These are phyloP conservation scores for Phytophthora cryptogea DNA, from an alignment of 352 stramenopile genomes.

Conservation along the genomic window DNA sequence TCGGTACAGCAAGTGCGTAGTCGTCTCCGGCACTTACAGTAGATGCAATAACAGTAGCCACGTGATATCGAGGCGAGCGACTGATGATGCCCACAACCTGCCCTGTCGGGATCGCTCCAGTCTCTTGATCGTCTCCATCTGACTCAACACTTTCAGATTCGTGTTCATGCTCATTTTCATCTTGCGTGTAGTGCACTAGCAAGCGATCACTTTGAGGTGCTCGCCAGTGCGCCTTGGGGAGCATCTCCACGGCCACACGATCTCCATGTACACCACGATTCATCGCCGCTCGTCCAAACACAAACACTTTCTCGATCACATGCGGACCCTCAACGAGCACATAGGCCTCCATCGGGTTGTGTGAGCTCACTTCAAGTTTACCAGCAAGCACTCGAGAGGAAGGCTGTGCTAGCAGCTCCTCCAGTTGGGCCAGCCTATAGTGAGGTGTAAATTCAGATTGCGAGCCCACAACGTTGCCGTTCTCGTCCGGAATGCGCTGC, in stretches of 20 bases:
- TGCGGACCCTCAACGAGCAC: slow-evolving; percentile 56
- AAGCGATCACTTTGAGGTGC: slow-evolving; percentile 61
- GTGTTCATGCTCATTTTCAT: slow-evolving; percentile 44
- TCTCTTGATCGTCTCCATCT: slow-evolving; percentile 10
- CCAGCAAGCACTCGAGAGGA: slow-evolving; percentile 44
- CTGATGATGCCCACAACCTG: slow-evolving; percentile 88
- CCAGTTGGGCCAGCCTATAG: slow-evolving; percentile 38
- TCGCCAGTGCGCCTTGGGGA: slow-evolving; percentile 83
- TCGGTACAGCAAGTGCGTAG: slow-evolving; percentile 76
- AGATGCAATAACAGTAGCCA: slow-evolving; percentile 75
- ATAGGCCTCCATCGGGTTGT: slow-evolving; percentile 80
- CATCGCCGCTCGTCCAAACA: slow-evolving; percentile 83
- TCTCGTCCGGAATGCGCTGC: slow-evolving; percentile 34
- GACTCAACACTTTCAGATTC: slow-evolving; percentile 27
- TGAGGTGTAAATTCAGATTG: slow-evolving; percentile 64
- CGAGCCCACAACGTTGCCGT: slow-evolving; percentile 21
- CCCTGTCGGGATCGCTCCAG: slow-evolving; percentile 61
- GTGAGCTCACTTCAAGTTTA: slow-evolving; percentile 66
- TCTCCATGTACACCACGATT: slow-evolving; percentile 98
- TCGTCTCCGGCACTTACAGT: slow-evolving; percentile 68
- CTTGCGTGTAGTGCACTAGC: slow-evolving; percentile 70
- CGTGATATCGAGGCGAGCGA: slow-evolving; percentile 63
- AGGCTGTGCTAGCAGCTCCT: slow-evolving; percentile 36
- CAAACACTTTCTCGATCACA: slow-evolving; percentile 63
- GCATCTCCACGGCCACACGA: slow-evolving; percentile 93